Evolutionary conservation across 192 early-diverging fungal species (phyloP), one percentile per base, ranked within the genome.

Genomic region (Coemansia sp.): DNA sequence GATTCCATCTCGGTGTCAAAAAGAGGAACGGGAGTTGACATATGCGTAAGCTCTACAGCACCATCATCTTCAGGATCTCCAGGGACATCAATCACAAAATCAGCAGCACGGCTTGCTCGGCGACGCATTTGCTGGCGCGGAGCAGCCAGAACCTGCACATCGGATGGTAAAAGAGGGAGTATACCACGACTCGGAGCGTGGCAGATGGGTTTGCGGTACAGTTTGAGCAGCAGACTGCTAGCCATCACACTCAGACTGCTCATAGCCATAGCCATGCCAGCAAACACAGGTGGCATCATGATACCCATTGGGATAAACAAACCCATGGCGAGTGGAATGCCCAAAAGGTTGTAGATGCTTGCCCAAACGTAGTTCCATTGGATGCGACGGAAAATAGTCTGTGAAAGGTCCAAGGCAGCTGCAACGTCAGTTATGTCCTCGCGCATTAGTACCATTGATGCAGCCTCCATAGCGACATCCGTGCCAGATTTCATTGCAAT

Each of bases 401-500:
- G 73, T 24, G 88, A 87, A 44, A 98, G 85, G 71, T 96, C 88
- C 16, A 98, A 72, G 0, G 92, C 92, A 0, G 88, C 84, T 2
- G 96, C 93, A 0, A 98, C 92, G 61, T 94, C 93, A 0, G 84
- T 73, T 18, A 98, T 70, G 57, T 95, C 92, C 16, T 90, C 87
- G 38, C 90, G 85, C 94, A 96, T 94, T 50, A 98, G 82, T 16
- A 98, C 92, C 55, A 98, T 89, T 49, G 86, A 83, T 0, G 96
- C 96, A 4, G 96, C 93, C 64, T 95, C 94, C 81, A 97, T 90
- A 0, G 95, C 96, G 49, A 98, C 93, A 74, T 98, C 96, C 0
- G 96, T 94, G 5, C 94, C 96, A 1, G 89, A 90, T 58, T 86
- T 89, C 25, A 97, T 73, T 0, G 94, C 92, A 65, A 98, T 92